Conservation (phyloP, 1,284 basidiomycete genomes). For the Neonothopanus nambi region DNA sequence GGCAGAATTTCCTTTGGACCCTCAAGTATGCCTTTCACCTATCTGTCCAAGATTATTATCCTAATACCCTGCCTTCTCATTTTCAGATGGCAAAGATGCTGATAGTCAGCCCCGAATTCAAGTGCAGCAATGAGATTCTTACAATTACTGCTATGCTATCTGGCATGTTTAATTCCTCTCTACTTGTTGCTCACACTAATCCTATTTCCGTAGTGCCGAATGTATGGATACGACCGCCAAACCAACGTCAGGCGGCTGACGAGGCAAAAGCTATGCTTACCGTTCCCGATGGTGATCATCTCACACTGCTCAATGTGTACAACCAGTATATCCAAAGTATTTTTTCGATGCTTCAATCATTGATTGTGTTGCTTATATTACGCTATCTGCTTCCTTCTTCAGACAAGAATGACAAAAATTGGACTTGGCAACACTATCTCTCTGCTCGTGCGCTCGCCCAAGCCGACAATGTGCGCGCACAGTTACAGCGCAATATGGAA, state of each 20-base stretch:
- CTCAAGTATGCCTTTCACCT: constrained; percentile 60
- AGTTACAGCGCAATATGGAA: constrained; percentile 93
- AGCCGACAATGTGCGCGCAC: constrained; percentile 94
- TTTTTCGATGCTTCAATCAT: constrained; percentile 23
- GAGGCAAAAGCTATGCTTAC: constrained; percentile 87
- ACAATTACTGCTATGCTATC: constrained; percentile 97
- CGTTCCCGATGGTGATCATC: constrained; percentile 94
- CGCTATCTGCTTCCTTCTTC: neutral
- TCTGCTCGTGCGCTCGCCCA: constrained; percentile 84
- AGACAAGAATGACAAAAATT: constrained; percentile 81
- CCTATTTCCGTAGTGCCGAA: constrained; percentile 70
- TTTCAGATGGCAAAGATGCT: constrained; percentile 88
- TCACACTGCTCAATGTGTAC: constrained; percentile 95
- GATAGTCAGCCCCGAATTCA: constrained; percentile 92
- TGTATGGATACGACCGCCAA: constrained; percentile 90
- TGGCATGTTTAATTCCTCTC: constrained; percentile 44
- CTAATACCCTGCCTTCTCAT: neutral
- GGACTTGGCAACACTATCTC: constrained; percentile 94
- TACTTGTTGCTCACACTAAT: constrained; percentile 4
- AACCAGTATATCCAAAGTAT: constrained; percentile 88
- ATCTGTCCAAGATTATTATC: neutral
- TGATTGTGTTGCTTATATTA: neutral
- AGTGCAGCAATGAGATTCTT: constrained; percentile 94
- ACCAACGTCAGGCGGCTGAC: constrained; percentile 88
- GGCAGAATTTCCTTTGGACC: constrained; percentile 98